Conservation (phyloP, 1,284 basidiomycete species). For the Marasmius fiardii region DNA sequence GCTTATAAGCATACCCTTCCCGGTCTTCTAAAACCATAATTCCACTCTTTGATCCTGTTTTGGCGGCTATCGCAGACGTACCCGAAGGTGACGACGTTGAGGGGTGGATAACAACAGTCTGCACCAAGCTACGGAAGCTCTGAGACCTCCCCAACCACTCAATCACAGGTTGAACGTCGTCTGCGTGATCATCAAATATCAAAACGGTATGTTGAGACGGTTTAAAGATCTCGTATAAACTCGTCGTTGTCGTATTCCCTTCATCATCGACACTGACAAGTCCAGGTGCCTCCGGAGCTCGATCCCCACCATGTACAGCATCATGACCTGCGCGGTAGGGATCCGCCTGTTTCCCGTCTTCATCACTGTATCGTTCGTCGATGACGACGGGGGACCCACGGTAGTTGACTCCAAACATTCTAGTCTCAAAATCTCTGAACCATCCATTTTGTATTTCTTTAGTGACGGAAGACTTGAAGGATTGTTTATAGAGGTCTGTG, state of each 20-base stretch:
- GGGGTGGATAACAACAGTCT: slow-evolving; percentile 8
- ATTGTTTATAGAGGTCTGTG: slow-evolving; percentile 6
- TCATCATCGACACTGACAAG: slow-evolving; percentile 17
- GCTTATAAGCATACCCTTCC: slow-evolving; percentile 19
- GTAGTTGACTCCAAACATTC: slow-evolving; percentile 44
- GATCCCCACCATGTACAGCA: slow-evolving; percentile 26
- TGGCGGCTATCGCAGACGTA: no score
- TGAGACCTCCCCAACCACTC: not conserved
- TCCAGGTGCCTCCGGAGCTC: slow-evolving; percentile 30
- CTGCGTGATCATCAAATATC: slow-evolving; percentile 10
- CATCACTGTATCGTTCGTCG: slow-evolving; percentile 27
- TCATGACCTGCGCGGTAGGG: slow-evolving; percentile 19
- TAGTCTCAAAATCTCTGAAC: slow-evolving; percentile 24
- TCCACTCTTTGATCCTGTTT: no score
- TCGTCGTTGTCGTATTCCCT: slow-evolving; percentile 3
- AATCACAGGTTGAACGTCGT: not conserved
- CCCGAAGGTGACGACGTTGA: not conserved
- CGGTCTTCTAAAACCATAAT: slow-evolving; percentile 15
- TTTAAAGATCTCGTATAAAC: slow-evolving; percentile 24
- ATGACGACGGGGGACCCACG: slow-evolving; percentile 42
- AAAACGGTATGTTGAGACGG: slow-evolving; percentile 23
- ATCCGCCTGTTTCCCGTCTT: slow-evolving; percentile 12
- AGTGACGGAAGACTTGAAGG: not conserved
- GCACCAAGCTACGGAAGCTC: not conserved
- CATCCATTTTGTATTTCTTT: slow-evolving; percentile 17